Evolutionary conservation across 2,329 filamentous ascomycete genomes (phyloP).

Genomic region (Stachybotrys chlorohalonatus): DNA sequence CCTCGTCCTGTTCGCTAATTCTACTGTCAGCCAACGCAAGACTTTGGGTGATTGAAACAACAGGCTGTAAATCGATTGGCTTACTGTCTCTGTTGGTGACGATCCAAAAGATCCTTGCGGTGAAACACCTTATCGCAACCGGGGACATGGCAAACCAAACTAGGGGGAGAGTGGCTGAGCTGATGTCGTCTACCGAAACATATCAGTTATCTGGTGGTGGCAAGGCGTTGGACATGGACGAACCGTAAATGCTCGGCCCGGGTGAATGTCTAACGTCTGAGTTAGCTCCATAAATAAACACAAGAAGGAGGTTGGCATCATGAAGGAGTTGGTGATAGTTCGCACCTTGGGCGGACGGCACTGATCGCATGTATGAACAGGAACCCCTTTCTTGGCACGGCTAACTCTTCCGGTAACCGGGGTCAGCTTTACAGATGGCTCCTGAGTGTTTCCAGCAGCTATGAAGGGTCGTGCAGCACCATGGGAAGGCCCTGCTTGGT

Average conservation of each 20-base stretch:
- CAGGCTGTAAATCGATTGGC: conserved; percentile 2
- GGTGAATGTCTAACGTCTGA: conserved; percentile 43
- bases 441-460: conserved; percentile 19
- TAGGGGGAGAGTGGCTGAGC: conserved; percentile 47
- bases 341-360: conserved; percentile 43
- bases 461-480: conserved; percentile 31
- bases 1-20: conserved; percentile 12
- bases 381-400: conserved; percentile 50
- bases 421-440: conserved; percentile 39
- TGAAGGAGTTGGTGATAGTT: conserved; percentile 1
- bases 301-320: neutral
- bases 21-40: conserved; percentile 6
- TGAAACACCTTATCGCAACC: conserved; percentile 51
- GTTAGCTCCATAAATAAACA: conserved; percentile 3
- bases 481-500: conserved; percentile 15
- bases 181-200: conserved; percentile 43
- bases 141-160: conserved; percentile 39
- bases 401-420: conserved; percentile 49
- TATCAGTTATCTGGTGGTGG: conserved; percentile 12
- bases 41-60: neutral
- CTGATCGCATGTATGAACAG: conserved; percentile 44
- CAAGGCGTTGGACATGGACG: conserved; percentile 10
- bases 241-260: conserved; percentile 54
- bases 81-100: conserved; percentile 38
- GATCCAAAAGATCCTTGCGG: conserved; percentile 49